Evolutionary conservation across 2,329 filamentous ascomycete genomes (phyloP).

Genomic region (Clathrospora elynae): DNA sequence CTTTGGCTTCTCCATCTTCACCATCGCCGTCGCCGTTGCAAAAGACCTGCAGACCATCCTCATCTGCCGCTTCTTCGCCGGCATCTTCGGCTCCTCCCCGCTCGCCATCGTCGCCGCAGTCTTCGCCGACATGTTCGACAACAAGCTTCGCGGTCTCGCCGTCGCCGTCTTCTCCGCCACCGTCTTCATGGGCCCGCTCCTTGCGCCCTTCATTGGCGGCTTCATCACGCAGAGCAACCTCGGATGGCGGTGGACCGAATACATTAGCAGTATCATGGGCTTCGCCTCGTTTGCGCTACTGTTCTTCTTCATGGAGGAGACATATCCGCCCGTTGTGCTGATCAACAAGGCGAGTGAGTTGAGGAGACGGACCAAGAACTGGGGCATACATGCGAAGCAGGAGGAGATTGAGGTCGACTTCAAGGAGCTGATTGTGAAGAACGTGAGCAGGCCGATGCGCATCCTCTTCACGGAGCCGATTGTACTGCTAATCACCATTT

Average conservation of each 20-base stretch:
- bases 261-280: slow-evolving; percentile 63
- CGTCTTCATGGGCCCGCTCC: slow-evolving; percentile 57
- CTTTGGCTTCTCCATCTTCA: slow-evolving; percentile 59
- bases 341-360: slow-evolving; percentile 62
- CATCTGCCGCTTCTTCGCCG: slow-evolving; percentile 60
- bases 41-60: slow-evolving; percentile 61
- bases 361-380: slow-evolving; percentile 61
- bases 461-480: slow-evolving; percentile 59
- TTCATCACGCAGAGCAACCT: slow-evolving; percentile 57
- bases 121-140: slow-evolving; percentile 63
- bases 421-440: slow-evolving; percentile 56
- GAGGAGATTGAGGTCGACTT: slow-evolving; percentile 61
- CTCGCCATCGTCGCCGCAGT: slow-evolving; percentile 59
- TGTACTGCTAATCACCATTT: slow-evolving; percentile 54
- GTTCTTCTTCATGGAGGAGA: slow-evolving; percentile 61
- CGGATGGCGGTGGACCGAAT: slow-evolving; percentile 62
- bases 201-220: slow-evolving; percentile 61
- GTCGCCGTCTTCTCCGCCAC: slow-evolving; percentile 59
- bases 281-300: slow-evolving; percentile 56
- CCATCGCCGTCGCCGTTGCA: slow-evolving; percentile 55
- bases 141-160: slow-evolving; percentile 47
- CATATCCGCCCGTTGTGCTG: slow-evolving; percentile 63
- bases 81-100: slow-evolving; percentile 60
- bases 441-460: slow-evolving; percentile 57
- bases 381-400: slow-evolving; percentile 65